A percentile compares a stretch with the other conserved stretches of the same genome.
Conservation (phyloP, 805 yeast genomes). For the Metschnikowia proteae region DNA sequence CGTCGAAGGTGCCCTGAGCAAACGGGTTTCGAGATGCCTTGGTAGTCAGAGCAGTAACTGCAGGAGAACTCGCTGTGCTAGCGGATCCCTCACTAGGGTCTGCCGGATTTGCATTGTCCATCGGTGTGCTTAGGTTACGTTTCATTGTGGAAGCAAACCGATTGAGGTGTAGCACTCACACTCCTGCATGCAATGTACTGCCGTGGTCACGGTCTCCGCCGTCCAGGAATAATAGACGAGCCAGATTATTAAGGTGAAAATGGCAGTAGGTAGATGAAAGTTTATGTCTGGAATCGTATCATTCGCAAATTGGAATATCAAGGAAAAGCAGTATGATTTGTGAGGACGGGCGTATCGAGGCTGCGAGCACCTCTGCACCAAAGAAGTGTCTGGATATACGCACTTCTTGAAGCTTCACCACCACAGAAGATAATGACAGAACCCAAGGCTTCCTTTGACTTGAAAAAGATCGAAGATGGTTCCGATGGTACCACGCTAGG, state of each 20-base stretch:
- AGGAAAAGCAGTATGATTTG: background rate
- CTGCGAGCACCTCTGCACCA: slow-evolving; percentile 3
- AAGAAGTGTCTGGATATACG: background rate
- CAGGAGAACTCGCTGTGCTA: background rate
- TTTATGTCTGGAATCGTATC: background rate
- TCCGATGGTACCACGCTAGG: slow-evolving; percentile 39
- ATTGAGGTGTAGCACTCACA: background rate
- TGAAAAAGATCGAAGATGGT: slow-evolving; percentile 31
- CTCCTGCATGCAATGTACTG: background rate
- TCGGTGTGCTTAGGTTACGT: background rate
- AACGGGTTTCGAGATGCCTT: slow-evolving; percentile 11
- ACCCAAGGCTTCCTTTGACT: slow-evolving; percentile 23
- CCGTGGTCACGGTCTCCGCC: slow-evolving; percentile 2
- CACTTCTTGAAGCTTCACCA: background rate
- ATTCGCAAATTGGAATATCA: background rate
- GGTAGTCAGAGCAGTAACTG: background rate
- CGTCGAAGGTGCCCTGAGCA: slow-evolving; percentile 5
- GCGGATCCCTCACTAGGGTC: background rate
- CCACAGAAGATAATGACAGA: background rate
- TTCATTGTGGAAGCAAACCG: slow-evolving; percentile 3
- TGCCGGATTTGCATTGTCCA: background rate
- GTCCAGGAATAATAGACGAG: background rate
- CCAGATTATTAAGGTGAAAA: background rate
- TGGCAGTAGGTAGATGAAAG: background rate
- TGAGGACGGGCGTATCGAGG: background rate